Base-by-base conservation (phyloP, 179 eudicot species). In the Actinidia chinensis region DNA sequence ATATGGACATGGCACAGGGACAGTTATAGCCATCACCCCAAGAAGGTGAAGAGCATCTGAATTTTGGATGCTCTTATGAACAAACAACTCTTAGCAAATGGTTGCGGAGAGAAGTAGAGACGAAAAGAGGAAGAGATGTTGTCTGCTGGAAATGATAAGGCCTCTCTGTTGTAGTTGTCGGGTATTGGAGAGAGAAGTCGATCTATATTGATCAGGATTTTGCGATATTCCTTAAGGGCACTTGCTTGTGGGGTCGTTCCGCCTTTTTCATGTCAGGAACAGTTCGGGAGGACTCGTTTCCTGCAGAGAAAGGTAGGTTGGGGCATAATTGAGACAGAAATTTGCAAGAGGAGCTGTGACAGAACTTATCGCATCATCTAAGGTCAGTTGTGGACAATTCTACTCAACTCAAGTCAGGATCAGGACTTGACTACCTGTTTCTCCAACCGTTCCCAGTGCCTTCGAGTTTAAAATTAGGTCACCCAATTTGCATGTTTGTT, bases 171-270 rank as follows among this genome's bases (percentile, higher is more conserved):
- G n/a, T 36, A 59, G 11, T 55, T 15, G 43, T 68, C 17, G 11
- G 66, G 72, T 59, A 69, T 71, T 69, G 78, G 85, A n/a, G 72
- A 78, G 70, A 88, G 88, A 83, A 73, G 87, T 91, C 20, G 80
- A 80, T 54, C 90, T 82, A 23, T 95, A 93, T n/a, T 80, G 88
- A 95, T 78, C 71, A 77, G 61, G 99, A 93, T 79, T 95, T 89
- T 78, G 95, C 87, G 46, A 87, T 95, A 74, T 95, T 88, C 81
- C 85, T 84, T 18, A 90, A 86, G 86, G n/a, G 99, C 99, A 23
- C 88, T 92, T 76, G 64, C 85, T 40, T 95, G 98, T 8, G 98
- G 97, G 44, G 91, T 93, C 61, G 89, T 95, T 66, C 98, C 99
- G 1, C 95, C 87, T 55, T 84, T 87, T 83, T 84, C 90, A 9